Base-by-base conservation (phyloP, 2,329 filamentous ascomycete species). In the Exophiala alcalophila region DNA sequence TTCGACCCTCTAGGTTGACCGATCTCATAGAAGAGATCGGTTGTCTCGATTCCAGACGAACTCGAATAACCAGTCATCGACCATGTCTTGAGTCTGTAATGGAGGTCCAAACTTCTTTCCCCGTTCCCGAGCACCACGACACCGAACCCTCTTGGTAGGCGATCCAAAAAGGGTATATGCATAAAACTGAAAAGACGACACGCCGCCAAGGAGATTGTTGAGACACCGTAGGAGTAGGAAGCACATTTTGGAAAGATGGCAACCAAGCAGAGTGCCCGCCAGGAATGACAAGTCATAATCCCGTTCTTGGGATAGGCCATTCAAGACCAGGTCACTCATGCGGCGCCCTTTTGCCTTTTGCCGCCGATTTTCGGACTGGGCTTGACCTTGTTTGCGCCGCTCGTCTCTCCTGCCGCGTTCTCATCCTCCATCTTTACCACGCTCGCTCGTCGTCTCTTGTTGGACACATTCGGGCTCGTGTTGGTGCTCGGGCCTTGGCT, bases 371-470 rank as follows among this genome's bases (percentile, higher is more conserved):
- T 61, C 29, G 70, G 68, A 50, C 69, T 73, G 35, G 68, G 62
- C 53, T 71, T 72, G 29, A 70, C 65, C 56, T 72, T 72, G 35
- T 54, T 56, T 11, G 61, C 50, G 35, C 59, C 65, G 11, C 53
- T 63, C 23, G 62, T 56, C 23, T 70, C 69, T 47, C 80, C 80
- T 20, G 60, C 63, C 40, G 54, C 58, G 30, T 77, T 77, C 32
- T 80, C 77, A 26, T 64, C 68, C 54, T 81, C 78, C 39, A 73
- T 63, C 60, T 82, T 82, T 43, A 80, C 76, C 10, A 73, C 73
- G 60, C 78, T 81, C 18, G 72, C 63, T 47, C 79, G 68, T 47
- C 79, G 72, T 45, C 75, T 67, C 62, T 83, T 83, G 54, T 59
- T 60, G 33, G 66, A 73, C 29, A 79, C 71, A 53, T 77, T 80